Percentiles rank a stretch among this genome's conserved stretches.
Conservation (phyloP, 371 early-diverging fungal genomes). For the Apophysomyces variabilis region DNA sequence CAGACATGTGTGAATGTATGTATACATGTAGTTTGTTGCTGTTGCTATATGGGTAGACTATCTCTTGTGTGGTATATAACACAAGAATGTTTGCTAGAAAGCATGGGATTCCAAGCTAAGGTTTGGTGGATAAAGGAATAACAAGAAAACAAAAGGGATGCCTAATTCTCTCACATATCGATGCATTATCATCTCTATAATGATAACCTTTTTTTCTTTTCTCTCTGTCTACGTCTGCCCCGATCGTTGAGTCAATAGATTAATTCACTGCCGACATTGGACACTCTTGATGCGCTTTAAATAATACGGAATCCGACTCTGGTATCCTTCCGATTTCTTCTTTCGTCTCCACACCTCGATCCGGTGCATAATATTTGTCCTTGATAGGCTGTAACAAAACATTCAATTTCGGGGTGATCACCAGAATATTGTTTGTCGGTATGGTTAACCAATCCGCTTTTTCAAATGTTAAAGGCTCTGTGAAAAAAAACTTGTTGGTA, state of each 20-base stretch:
- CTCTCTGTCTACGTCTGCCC: background rate
- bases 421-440: constrained; percentile 78
- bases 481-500: background rate
- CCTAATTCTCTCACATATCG: background rate
- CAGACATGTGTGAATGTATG: too few relatives aligned
- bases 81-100: too few relatives aligned
- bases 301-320: constrained; percentile 46
- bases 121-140: too few relatives aligned
- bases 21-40: too few relatives aligned
- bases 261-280: constrained; percentile 4
- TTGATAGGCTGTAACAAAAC: constrained; percentile 78
- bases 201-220: background rate
- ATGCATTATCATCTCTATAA: background rate
- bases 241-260: background rate
- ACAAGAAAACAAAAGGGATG: background rate
- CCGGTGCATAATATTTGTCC: constrained; percentile 67
- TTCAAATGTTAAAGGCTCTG: constrained; percentile 87
- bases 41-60: too few relatives aligned
- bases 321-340: constrained; percentile 48
- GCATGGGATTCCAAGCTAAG: too few relatives aligned
- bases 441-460: constrained; percentile 83
- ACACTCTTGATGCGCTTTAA: constrained; percentile 26
- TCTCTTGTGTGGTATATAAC: too few relatives aligned
- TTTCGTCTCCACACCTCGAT: constrained; percentile 42
- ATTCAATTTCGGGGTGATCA: constrained; percentile 79